Evolutionary conservation across 169 alveolate genomes (phyloP).

Genomic region (Neospora caninum): DNA sequence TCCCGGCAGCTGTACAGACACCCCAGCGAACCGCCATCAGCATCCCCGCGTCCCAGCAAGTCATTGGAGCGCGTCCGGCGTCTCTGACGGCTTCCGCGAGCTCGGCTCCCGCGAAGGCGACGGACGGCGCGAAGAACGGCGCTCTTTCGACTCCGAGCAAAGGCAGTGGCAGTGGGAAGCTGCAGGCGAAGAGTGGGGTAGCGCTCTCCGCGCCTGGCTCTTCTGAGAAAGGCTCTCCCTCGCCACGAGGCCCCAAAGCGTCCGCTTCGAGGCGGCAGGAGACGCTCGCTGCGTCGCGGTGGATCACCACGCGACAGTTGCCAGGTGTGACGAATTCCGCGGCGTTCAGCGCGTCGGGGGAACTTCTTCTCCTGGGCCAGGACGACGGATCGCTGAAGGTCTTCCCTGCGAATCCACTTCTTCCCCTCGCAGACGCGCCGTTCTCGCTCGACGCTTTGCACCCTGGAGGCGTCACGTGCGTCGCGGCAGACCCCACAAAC

Average conservation of each 20-base stretch:
- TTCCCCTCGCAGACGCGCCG: background rate
- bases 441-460: background rate
- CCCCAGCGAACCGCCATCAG: background rate
- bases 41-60: background rate
- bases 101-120: background rate
- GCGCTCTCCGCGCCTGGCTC: too few species aligned
- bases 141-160: background rate
- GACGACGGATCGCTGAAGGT: background rate
- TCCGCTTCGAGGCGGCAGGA: background rate
- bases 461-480: constrained; percentile 18
- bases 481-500: constrained; percentile 24
- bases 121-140: background rate
- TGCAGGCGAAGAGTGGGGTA: too few species aligned
- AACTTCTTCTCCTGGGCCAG: background rate
- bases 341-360: background rate
- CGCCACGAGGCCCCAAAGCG: too few species aligned
- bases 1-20: background rate
- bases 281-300: background rate
- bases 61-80: background rate
- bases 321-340: background rate
- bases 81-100: background rate
- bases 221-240: too few species aligned
- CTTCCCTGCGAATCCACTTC: background rate
- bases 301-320: background rate
- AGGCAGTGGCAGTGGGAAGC: too few species aligned